These are phyloP conservation scores for Kockiozyma suomiensis DNA, from an alignment of 805 yeast genomes.

Conservation along the genomic window DNA sequence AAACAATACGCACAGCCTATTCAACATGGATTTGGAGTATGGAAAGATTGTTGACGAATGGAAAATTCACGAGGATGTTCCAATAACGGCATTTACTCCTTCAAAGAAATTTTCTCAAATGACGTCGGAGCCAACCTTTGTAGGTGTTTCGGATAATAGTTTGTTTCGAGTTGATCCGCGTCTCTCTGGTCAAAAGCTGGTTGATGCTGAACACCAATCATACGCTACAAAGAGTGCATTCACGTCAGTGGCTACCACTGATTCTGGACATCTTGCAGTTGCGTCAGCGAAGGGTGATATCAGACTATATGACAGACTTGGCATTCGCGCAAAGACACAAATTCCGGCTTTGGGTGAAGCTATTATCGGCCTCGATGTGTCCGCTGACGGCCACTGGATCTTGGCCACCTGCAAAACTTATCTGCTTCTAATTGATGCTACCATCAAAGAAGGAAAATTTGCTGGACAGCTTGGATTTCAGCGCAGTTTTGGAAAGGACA, in stretches of 20 bases:
- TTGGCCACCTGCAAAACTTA: constrained; percentile 78
- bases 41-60: constrained; percentile 89
- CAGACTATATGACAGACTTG: constrained; percentile 70
- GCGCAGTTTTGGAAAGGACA: constrained; percentile 62
- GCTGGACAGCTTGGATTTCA: constrained; percentile 64
- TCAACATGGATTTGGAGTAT: constrained; percentile 74
- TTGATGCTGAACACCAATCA: constrained; percentile 55
- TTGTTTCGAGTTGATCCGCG: constrained; percentile 84
- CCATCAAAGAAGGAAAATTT: constrained; percentile 62
- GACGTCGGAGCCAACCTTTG: constrained; percentile 70
- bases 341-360: constrained; percentile 84
- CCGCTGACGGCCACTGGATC: constrained; percentile 80
- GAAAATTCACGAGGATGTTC: constrained; percentile 54
- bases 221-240: constrained; percentile 62
- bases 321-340: constrained; percentile 73
- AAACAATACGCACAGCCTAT: constrained; percentile 51
- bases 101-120: constrained; percentile 72
- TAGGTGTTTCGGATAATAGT: constrained; percentile 67
- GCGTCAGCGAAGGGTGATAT: constrained; percentile 77
- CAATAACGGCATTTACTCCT: constrained; percentile 65
- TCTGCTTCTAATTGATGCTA: constrained; percentile 67
- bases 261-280: constrained; percentile 71
- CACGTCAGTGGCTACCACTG: constrained; percentile 69
- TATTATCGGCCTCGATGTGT: constrained; percentile 65
- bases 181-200: constrained; percentile 59